Evolutionary conservation across 164 flowering plant species (phyloP).

Genomic region (Aristolochia fimbriata): DNA sequence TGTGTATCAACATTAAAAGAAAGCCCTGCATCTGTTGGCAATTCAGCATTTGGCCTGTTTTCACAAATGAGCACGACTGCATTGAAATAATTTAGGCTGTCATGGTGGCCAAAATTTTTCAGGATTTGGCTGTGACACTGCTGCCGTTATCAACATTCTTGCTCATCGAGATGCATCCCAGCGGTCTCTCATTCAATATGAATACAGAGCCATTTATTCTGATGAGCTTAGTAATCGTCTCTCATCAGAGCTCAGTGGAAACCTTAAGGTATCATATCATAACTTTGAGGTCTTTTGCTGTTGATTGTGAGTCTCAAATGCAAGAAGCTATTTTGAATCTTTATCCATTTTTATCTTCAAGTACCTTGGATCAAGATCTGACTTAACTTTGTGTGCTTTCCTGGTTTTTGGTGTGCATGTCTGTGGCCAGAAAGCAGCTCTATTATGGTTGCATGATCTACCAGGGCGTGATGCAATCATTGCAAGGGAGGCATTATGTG

Average conservation of each 20-base stretch:
- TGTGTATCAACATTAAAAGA: too few relatives aligned
- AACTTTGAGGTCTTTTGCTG: background rate
- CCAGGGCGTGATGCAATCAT: slow-evolving; percentile 51
- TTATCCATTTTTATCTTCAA: background rate
- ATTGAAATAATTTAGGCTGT: too few relatives aligned
- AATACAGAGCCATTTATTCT: slow-evolving; percentile 45
- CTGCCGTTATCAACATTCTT: slow-evolving; percentile 48
- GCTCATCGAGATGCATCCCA: slow-evolving; percentile 64
- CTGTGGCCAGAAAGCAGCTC: slow-evolving; percentile 45
- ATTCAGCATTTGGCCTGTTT: too few relatives aligned
- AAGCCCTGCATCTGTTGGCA: too few relatives aligned
- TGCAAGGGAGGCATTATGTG: slow-evolving; percentile 36
- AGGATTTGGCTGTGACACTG: slow-evolving; percentile 78
- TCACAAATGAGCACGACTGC: too few relatives aligned
- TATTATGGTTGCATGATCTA: slow-evolving; percentile 73
- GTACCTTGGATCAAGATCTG: too few relatives aligned
- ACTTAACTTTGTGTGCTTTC: background rate
- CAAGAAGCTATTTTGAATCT: too few relatives aligned
- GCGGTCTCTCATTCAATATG: slow-evolving; percentile 55
- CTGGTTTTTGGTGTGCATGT: slow-evolving; percentile 2
- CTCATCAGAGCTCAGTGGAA: slow-evolving; percentile 57
- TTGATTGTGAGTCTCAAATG: background rate
- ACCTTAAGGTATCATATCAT: slow-evolving; percentile 36
- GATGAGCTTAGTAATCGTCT: slow-evolving; percentile 50
- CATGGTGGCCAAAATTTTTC: background rate